phyloP scores from a whole-genome alignment of 441 rosid species.

The Mallotus repandus region DNA sequence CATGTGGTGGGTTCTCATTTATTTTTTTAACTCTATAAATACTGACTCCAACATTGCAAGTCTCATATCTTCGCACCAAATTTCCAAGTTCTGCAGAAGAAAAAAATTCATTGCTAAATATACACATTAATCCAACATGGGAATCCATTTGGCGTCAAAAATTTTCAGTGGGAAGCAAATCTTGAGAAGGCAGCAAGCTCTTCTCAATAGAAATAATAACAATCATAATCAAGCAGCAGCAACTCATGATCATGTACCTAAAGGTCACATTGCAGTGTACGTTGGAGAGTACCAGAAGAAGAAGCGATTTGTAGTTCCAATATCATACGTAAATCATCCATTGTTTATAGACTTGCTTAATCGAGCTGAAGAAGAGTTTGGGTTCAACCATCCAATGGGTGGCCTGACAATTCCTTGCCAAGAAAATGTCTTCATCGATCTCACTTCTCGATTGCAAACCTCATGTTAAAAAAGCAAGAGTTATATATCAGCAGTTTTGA shows the following conservation, averaged over 20 bases:
- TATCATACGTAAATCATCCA: conserved; percentile 71
- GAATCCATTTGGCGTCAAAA: conserved; percentile 22
- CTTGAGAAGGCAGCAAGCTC: conserved; percentile 19
- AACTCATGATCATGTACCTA: conserved; percentile 51
- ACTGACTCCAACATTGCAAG: neutral
- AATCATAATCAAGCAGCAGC: neutral
- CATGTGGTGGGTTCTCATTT: conserved; percentile 3
- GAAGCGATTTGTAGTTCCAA: conserved; percentile 66
- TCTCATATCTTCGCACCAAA: neutral
- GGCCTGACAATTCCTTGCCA: conserved; percentile 90
- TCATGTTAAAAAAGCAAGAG: neutral
- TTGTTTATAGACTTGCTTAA: conserved; percentile 58
- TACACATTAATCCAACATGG: conserved; percentile 15
- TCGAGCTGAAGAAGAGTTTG: conserved; percentile 86
- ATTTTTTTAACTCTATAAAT: conserved; percentile 1
- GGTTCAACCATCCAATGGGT: conserved; percentile 79
- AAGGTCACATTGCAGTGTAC: conserved; percentile 81
- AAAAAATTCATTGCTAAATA: neutral
- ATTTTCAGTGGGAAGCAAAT: conserved; percentile 25
- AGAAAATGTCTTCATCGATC: conserved; percentile 56
- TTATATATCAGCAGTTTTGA: neutral
- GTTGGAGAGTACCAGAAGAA: conserved; percentile 64
- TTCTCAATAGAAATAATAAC: conserved; percentile 4
- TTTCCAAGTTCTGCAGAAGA: neutral
- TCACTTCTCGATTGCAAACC: conserved; percentile 36